A percentile compares a stretch with the other conserved stretches of the same genome.
These are phyloP conservation scores for Neurospora sp. DNA, from an alignment of 495 filamentous ascomycete genomes.

Conservation along the genomic window DNA sequence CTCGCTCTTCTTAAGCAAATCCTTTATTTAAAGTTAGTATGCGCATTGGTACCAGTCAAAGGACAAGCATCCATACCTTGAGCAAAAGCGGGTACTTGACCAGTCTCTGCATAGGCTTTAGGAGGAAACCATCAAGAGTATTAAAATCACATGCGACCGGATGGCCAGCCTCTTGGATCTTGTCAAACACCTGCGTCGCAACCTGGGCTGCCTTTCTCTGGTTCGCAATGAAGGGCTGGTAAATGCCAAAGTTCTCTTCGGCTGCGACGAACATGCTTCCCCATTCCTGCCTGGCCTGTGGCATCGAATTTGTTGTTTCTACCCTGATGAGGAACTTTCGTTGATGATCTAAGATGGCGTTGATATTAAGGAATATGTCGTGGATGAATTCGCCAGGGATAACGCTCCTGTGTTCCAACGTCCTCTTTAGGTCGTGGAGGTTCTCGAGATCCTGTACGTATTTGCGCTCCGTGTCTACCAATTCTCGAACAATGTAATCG, in stretches of 20 bases:
- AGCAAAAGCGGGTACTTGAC: constrained; percentile 90
- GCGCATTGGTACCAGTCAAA: neutral
- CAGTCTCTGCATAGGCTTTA: constrained; percentile 93
- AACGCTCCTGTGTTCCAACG: constrained; percentile 74
- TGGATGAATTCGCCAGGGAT: constrained; percentile 86
- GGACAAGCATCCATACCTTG: constrained; percentile 45
- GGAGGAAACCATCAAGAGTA: constrained; percentile 74
- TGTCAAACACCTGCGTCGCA: constrained; percentile 52
- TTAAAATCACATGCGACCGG: constrained; percentile 49
- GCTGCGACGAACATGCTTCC: constrained; percentile 68
- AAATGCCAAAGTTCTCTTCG: constrained; percentile 76
- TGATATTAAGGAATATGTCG: constrained; percentile 92
- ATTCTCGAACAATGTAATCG: constrained; percentile 78
- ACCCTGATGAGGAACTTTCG: constrained; percentile 88
- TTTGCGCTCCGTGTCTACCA: constrained; percentile 89
- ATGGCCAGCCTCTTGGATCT: constrained; percentile 43
- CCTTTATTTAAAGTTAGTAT: constrained; percentile 39
- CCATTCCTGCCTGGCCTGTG: constrained; percentile 77
- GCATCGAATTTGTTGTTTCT: constrained; percentile 83
- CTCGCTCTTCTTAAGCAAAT: constrained; percentile 73
- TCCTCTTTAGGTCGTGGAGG: constrained; percentile 84
- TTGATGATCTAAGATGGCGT: constrained; percentile 89
- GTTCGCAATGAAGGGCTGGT: constrained; percentile 95
- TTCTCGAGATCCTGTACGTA: constrained; percentile 98
- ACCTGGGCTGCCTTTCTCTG: constrained; percentile 60